Base-by-base conservation (phyloP, 1,139 yeast genomes). In the Candida tetrigidarum region DNA sequence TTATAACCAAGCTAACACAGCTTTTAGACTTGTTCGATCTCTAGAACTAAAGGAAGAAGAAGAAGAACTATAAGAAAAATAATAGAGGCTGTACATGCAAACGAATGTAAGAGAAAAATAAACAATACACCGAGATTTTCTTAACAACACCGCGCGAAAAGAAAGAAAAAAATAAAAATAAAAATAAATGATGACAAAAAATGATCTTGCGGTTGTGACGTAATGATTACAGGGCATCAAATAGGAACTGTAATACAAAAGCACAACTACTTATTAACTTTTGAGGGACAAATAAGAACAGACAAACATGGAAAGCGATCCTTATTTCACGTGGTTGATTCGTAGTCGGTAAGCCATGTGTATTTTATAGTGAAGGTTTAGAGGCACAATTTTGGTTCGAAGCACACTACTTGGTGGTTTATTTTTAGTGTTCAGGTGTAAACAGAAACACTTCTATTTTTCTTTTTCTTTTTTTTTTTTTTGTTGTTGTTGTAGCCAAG, bases 1-100 rank as follows among this genome's bases (percentile, higher is more conserved):
- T 67, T 3, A 52, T 68, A 16, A 58, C 67, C 9, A 60, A 59
- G 26, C 59, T 72, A 44, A 39, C 48, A 4, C 66, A 66, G 45
- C 37, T 71, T 16, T 37, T 60, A 26, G 50, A 50, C 20, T 46
- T 62, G 4, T 62, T 60, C 42, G 54, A 40, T 16, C 5, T 28
- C 32, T 28, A 15, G 10, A 28, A 10, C 9, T 10, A 22, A 7
- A 22, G 25, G 9, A 7, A 22, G 9, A 22, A 10, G 9, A 7
- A 22, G 9, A 10, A 22, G 25, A 22, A 10, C n/a, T 22, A 22
- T 22, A 26, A 5, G 10, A 5, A 26, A 11, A 26, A 10, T 7
- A 12, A 28, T 12, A 28, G 32, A 14, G 32, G 32, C 32, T 12
- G 18, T 28, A 28, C 18, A 12, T 25, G n/a, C 4, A 8, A 14